Conservation (phyloP, 1,284 basidiomycete genomes). For the Cryptococcus sp. region DNA sequence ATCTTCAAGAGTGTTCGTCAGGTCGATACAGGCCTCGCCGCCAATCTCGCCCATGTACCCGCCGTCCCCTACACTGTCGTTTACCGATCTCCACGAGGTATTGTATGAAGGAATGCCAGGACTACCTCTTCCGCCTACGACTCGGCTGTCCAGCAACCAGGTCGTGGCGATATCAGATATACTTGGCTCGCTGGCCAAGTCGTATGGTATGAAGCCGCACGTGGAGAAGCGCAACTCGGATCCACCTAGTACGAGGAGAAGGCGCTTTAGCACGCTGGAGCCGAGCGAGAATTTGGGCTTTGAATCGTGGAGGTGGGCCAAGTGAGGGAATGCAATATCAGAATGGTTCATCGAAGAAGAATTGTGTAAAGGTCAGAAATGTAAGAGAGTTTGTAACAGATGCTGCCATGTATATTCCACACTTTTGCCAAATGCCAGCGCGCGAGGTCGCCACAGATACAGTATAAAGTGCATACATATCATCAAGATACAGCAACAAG, state of each 20-base stretch:
- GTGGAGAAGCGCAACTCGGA: conserved; percentile 10
- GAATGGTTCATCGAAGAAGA: too few relatives aligned
- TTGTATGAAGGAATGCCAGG: conserved; percentile 6
- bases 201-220: conserved; percentile 1
- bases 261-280: conserved; percentile 20
- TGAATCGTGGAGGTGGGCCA: conserved; percentile 31
- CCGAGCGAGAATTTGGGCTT: conserved; percentile 13
- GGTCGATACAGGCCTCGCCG: conserved; percentile 15
- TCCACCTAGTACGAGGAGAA: conserved; percentile 20
- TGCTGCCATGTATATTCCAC: too few relatives aligned
- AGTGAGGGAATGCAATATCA: too few relatives aligned
- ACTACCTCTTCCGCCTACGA: conserved; percentile 25
- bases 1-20: conserved; percentile 33
- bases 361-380: too few relatives aligned
- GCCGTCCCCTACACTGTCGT: conserved; percentile 11
- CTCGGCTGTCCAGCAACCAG: conserved; percentile 28
- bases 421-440: too few relatives aligned
- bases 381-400: too few relatives aligned
- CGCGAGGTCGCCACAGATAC: too few relatives aligned
- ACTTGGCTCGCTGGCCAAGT: conserved; percentile 22
- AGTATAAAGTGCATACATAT: too few relatives aligned
- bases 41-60: conserved; percentile 27
- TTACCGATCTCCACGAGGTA: conserved; percentile 8
- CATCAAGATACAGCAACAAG: too few relatives aligned
- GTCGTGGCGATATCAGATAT: conserved; percentile 37